Conservation (phyloP, 1,284 basidiomycete species). For the Ganoderma resinaceum region DNA sequence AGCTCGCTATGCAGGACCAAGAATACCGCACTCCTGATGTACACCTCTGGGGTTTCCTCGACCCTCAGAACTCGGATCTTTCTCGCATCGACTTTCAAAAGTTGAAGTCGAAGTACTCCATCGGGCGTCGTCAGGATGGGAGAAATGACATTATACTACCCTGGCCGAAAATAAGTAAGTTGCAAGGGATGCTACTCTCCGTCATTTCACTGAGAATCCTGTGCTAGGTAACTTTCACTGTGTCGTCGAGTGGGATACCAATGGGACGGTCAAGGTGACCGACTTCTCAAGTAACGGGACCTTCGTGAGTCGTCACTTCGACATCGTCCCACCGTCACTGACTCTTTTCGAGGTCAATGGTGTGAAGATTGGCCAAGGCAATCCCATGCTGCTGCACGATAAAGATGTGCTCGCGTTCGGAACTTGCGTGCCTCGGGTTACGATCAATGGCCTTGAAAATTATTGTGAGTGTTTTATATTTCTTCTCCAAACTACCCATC, state of each 20-base stretch:
- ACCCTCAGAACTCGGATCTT: slow-evolving; percentile 59
- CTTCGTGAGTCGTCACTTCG: slow-evolving; percentile 71
- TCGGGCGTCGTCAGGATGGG: slow-evolving; percentile 59
- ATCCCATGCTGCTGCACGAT: slow-evolving; percentile 68
- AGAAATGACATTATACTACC: slow-evolving; percentile 63
- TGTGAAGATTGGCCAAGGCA: slow-evolving; percentile 63
- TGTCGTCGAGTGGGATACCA: slow-evolving; percentile 70
- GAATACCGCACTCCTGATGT: slow-evolving; percentile 36
- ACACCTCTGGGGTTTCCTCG: slow-evolving; percentile 73
- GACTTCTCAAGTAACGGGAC: slow-evolving; percentile 86
- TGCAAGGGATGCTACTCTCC: slow-evolving; percentile 25
- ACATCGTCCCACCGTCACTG: too few relatives aligned
- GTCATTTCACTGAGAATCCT: too few relatives aligned
- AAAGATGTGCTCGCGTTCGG: slow-evolving; percentile 88
- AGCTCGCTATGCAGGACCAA: too few relatives aligned
- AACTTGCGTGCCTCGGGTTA: slow-evolving; percentile 52
- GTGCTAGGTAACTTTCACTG: slow-evolving; percentile 76
- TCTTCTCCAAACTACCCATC: too few relatives aligned
- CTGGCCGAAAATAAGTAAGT: slow-evolving; percentile 78
- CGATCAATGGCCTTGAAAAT: slow-evolving; percentile 51
- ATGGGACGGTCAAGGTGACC: slow-evolving; percentile 63
- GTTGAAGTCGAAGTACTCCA: slow-evolving; percentile 49
- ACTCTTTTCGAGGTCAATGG: slow-evolving; percentile 69
- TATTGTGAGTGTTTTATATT: too few relatives aligned
- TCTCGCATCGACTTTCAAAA: slow-evolving; percentile 67